Percentiles rank a stretch among this genome's conserved stretches.
Evolutionary conservation across 2,329 filamentous ascomycete genomes (phyloP).

Genomic region (Neonectria punicea): DNA sequence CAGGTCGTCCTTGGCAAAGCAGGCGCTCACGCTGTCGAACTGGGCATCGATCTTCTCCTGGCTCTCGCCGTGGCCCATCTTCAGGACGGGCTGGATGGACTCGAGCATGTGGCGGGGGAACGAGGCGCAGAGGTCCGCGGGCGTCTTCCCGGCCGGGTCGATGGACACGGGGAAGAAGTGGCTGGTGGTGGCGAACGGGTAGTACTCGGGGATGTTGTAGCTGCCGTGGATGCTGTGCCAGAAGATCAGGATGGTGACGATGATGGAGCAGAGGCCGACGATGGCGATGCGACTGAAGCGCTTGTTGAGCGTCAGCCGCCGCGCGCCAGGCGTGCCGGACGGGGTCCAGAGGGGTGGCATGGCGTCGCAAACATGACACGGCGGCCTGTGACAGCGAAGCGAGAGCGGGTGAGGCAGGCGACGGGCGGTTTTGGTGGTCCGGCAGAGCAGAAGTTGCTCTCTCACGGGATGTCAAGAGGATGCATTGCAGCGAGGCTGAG

Average conservation of each 20-base stretch:
- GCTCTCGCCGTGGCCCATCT: constrained; percentile 47
- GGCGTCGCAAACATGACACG: constrained; percentile 39
- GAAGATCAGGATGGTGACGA: constrained; percentile 40
- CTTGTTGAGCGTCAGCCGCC: constrained; percentile 45
- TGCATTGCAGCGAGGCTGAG: constrained; percentile 13
- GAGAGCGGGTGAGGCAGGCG: background rate
- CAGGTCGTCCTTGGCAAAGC: constrained; percentile 53
- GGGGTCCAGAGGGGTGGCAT: constrained; percentile 42
- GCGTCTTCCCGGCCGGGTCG: constrained; percentile 39
- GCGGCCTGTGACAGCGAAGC: constrained; percentile 14
- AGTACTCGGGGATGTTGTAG: constrained; percentile 41
- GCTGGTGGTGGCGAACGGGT: constrained; percentile 45
- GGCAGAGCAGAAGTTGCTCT: constrained; percentile 2
- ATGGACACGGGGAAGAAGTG: constrained; percentile 45
- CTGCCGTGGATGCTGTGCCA: constrained; percentile 39
- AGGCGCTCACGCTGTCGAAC: constrained; percentile 63
- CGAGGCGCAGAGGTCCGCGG: constrained; percentile 44
- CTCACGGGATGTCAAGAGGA: constrained; percentile 14
- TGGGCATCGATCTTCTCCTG: constrained; percentile 52
- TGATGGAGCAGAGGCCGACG: constrained; percentile 34
- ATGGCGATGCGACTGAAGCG: constrained; percentile 46
- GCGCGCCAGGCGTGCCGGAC: constrained; percentile 32
- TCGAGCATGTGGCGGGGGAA: constrained; percentile 47
- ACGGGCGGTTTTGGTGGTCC: background rate
- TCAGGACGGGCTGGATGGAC: constrained; percentile 47